These are phyloP conservation scores for Malbranchea zuffiana DNA, from an alignment of 2,329 filamentous ascomycete species.

Conservation along the genomic window DNA sequence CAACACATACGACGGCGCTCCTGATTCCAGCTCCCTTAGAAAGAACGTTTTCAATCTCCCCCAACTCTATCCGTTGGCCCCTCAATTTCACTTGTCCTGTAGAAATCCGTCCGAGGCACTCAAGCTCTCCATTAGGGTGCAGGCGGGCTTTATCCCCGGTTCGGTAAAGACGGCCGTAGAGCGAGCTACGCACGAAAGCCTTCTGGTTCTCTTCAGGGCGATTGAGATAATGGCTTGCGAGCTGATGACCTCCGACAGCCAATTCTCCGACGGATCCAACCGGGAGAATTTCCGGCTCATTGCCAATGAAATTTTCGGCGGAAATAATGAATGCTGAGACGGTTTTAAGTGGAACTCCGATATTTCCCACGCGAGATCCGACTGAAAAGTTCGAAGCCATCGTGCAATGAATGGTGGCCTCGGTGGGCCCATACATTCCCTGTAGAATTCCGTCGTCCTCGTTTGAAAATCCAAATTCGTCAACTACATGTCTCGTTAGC, in stretches of 20 bases:
- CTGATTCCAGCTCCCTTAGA: conserved; percentile 52
- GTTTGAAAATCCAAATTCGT: conserved; percentile 60
- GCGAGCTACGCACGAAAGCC: conserved; percentile 56
- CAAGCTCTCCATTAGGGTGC: conserved; percentile 56
- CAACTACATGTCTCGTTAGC: conserved; percentile 65
- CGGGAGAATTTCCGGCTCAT: conserved; percentile 45
- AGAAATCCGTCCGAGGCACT: conserved; percentile 70
- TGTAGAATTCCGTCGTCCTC: conserved; percentile 56
- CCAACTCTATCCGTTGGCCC: conserved; percentile 74
- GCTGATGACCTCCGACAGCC: conserved; percentile 66
- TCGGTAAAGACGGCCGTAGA: conserved; percentile 62
- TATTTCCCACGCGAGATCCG: conserved; percentile 51
- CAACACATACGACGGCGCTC: conserved; percentile 55
- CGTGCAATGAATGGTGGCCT: conserved; percentile 84
- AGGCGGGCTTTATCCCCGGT: conserved; percentile 76
- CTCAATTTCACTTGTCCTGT: conserved; percentile 77
- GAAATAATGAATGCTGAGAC: conserved; percentile 65
- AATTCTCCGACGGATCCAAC: conserved; percentile 65
- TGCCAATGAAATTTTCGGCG: conserved; percentile 24
- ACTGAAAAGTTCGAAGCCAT: conserved; percentile 53
- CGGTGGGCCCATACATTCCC: conserved; percentile 91
- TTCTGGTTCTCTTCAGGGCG: conserved; percentile 60
- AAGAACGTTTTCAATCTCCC: conserved; percentile 69
- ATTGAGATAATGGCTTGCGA: conserved; percentile 74
- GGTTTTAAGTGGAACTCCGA: conserved; percentile 68